Evolutionary conservation across 768 basidiomycete genomes (phyloP).

Genomic region (Cystoderma amianthinum): DNA sequence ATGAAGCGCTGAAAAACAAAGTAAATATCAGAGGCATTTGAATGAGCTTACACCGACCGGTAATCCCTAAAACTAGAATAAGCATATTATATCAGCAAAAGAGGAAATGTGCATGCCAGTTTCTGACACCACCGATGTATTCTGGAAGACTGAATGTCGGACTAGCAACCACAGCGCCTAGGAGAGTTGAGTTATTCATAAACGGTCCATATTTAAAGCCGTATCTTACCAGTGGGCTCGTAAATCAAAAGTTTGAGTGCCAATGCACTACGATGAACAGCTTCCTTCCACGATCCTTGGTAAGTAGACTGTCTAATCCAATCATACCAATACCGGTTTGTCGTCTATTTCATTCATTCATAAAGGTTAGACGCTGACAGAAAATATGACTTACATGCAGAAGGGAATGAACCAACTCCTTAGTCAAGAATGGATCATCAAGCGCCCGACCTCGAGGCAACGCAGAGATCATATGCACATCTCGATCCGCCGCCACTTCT

Average conservation of each 20-base stretch:
- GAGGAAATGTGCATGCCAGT: conserved; percentile 49
- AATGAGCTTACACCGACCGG: conserved; percentile 26
- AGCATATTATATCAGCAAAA: conserved; percentile 1
- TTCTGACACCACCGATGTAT: conserved; percentile 82
- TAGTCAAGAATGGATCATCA: conserved; percentile 71
- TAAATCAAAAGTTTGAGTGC: conserved; percentile 90
- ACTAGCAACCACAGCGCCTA: conserved; percentile 88
- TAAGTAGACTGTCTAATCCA: conserved; percentile 93
- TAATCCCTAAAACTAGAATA: conserved; percentile 49
- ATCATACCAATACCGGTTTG: conserved; percentile 77
- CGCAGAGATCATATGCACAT: conserved; percentile 11
- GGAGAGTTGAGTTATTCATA: conserved; percentile 1
- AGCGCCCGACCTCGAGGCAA: conserved; percentile 33
- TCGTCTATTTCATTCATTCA: conserved; percentile 32
- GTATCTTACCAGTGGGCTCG: conserved; percentile 69
- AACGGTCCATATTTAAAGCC: conserved; percentile 1
- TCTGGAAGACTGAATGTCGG: conserved; percentile 95
- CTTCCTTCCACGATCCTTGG: conserved; percentile 91
- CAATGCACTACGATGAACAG: conserved; percentile 88
- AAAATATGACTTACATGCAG: conserved; percentile 36
- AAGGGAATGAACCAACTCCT: conserved; percentile 51
- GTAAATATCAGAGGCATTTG: background rate
- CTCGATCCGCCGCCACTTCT: background rate
- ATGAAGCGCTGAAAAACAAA: conserved; percentile 48
- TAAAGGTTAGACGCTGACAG: background rate